Conservation (phyloP, 257 asterid species). For the Cruciata laevipes region DNA sequence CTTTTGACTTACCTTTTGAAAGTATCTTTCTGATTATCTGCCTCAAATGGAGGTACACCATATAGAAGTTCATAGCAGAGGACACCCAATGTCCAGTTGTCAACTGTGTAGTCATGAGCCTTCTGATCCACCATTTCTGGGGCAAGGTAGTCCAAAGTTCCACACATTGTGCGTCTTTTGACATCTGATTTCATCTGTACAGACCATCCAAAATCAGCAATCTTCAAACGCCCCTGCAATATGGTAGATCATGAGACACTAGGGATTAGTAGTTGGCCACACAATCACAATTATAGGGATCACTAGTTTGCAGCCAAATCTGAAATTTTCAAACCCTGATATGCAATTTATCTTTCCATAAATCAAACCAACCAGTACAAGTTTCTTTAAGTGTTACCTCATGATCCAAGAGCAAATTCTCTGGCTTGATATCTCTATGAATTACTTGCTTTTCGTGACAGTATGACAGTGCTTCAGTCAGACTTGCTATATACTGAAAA, state of each 20-base stretch:
- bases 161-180: constrained; percentile 93
- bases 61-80: constrained; percentile 83
- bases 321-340: not conserved
- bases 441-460: constrained; percentile 91
- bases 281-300: not conserved
- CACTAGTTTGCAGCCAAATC: not conserved
- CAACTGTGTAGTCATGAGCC: constrained; percentile 84
- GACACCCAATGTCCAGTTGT: constrained; percentile 87
- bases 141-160: constrained; percentile 89
- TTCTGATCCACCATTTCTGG: constrained; percentile 97
- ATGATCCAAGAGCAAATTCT: constrained; percentile 88
- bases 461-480: constrained; percentile 74
- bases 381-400: constrained; percentile 46
- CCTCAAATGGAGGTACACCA: constrained; percentile 92
- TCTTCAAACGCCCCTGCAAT: constrained; percentile 72
- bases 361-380: not conserved
- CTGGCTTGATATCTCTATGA: constrained; percentile 99
- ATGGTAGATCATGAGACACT: constrained; percentile 7
- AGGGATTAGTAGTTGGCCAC: not conserved
- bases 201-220: constrained; percentile 97
- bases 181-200: constrained; percentile 55
- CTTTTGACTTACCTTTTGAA: constrained; percentile 50
- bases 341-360: not conserved
- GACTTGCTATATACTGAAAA: constrained; percentile 68
- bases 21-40: constrained; percentile 70